These are phyloP conservation scores for Capillidium heterosporum DNA, from an alignment of 371 early-diverging fungal species.

Conservation along the genomic window DNA sequence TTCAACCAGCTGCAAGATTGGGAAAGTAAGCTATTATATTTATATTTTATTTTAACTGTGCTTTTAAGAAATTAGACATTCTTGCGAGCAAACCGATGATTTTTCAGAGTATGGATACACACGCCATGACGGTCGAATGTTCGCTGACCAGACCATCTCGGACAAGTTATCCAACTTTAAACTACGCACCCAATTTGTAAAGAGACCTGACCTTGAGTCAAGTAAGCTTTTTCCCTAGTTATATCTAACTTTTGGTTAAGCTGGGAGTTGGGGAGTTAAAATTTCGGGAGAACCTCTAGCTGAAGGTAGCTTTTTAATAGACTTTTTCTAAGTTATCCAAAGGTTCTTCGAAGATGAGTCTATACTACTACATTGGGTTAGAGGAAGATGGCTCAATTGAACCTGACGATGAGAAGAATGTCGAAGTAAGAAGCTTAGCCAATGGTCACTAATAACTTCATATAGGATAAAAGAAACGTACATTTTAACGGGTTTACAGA, in stretches of 20 bases:
- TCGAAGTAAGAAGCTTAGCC: constrained; percentile 15
- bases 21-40: constrained; percentile 15
- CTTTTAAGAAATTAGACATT: constrained; percentile 48
- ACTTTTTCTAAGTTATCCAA: background rate
- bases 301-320: constrained; percentile 9
- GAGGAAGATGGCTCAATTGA: constrained; percentile 43
- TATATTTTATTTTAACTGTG: too few relatives aligned
- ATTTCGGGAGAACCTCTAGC: constrained; percentile 45
- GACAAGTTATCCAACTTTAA: constrained; percentile 49
- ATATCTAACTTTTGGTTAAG: constrained; percentile 12
- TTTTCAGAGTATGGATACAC: constrained; percentile 69
- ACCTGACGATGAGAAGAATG: constrained; percentile 18
- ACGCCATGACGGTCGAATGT: constrained; percentile 69
- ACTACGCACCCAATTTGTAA: constrained; percentile 66
- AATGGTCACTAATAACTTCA: background rate
- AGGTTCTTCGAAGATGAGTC: background rate
- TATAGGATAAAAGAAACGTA: constrained; percentile 17
- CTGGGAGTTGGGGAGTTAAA: constrained; percentile 76
- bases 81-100: constrained; percentile 71
- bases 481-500: constrained; percentile 31
- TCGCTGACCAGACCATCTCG: constrained; percentile 54
- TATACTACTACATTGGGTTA: constrained; percentile 11
- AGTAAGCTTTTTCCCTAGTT: constrained; percentile 13
- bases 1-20: constrained; percentile 29
- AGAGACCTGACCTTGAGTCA: constrained; percentile 35